These are phyloP conservation scores for Blastomyces gilchristii DNA, from an alignment of 2,329 filamentous ascomycete species.

Conservation along the genomic window DNA sequence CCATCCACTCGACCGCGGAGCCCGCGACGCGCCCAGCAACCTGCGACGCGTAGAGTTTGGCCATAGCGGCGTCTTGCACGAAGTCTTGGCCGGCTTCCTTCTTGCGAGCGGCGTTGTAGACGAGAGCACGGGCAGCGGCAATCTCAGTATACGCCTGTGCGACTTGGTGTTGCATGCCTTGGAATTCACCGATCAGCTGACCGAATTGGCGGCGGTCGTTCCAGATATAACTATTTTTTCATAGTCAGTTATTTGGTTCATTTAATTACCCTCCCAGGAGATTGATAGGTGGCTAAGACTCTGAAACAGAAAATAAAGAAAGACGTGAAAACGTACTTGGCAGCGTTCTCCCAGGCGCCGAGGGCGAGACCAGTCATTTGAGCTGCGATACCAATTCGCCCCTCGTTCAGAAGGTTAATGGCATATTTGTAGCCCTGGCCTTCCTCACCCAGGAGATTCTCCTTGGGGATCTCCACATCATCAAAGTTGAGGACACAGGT, in stretches of 20 bases:
- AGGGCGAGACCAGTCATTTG: slow-evolving; percentile 97
- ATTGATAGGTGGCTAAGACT: neutral
- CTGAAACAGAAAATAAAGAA: neutral
- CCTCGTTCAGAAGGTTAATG: slow-evolving; percentile 87
- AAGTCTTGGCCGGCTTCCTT: slow-evolving; percentile 97
- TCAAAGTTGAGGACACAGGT: slow-evolving; percentile 98
- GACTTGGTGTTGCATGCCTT: slow-evolving; percentile 98
- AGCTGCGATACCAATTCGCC: slow-evolving; percentile 91
- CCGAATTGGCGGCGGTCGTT: slow-evolving; percentile 98
- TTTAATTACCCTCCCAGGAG: neutral
- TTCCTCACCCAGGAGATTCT: slow-evolving; percentile 76
- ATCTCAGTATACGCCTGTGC: slow-evolving; percentile 95
- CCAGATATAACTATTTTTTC: slow-evolving; percentile 66
- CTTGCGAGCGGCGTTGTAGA: slow-evolving; percentile 93
- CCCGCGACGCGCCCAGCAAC: slow-evolving; percentile 80
- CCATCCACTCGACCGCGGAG: slow-evolving; percentile 96
- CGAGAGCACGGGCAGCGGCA: slow-evolving; percentile 74
- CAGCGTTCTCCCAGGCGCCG: slow-evolving; percentile 91
- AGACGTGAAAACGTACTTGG: slow-evolving; percentile 43
- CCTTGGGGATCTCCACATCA: slow-evolving; percentile 80
- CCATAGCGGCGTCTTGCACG: slow-evolving; percentile 93
- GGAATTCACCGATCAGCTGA: slow-evolving; percentile 86
- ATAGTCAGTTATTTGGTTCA: neutral
- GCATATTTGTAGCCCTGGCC: slow-evolving; percentile 98
- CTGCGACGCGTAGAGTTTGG: slow-evolving; percentile 89